Base-by-base conservation (phyloP, 2,329 filamentous ascomycete species). In the Stagonosporopsis rhizophila region DNA sequence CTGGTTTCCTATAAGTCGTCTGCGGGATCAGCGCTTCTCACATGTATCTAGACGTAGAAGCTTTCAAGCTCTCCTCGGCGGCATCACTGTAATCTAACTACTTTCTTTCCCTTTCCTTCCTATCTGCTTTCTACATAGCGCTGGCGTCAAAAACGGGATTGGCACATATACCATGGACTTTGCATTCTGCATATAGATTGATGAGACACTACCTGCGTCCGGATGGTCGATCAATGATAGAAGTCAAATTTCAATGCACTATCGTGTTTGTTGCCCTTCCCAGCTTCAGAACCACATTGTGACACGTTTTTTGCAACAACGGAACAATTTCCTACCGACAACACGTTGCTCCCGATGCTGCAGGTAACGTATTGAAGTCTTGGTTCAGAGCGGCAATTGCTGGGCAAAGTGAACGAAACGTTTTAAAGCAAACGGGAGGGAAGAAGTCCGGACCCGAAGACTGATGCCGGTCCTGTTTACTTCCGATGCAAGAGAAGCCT, bases 81-180 rank as follows among this genome's bases (percentile, higher is more conserved):
- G 35, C 37, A 37, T 28, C 17, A 27, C 51, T 65, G 57, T 64
- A 68, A 62, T 63, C 47, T 37, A 35, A 51, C 45, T 52, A 57
- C 54, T 52, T 40, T 63, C 54, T 34, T 56, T 59, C 55, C 51
- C n/a, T n/a, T n/a, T n/a, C n/a, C 5, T 39, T 30, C 56, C 41
- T 30, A 41, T 46, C 34, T 55, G 55, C 52, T 63, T 62, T 47
- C 56, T 55, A 60, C 65, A 68, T 69, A 68, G 65, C 64, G 62
- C 56, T 55, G 64, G 66, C 65, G 64, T 62, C 48, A 61, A 61
- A 66, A 63, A 47, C 28, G 50, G 60, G 52, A 61, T 60, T 58
- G 61, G 58, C 46, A 56, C 52, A 52, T 42, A 58, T 58, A 53
- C 41, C 55, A 55, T 44, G 51, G 47, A 53, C 51, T 56, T 59